Base-by-base conservation (phyloP, 1,284 basidiomycete genomes). In the Gomphus bonarii region DNA sequence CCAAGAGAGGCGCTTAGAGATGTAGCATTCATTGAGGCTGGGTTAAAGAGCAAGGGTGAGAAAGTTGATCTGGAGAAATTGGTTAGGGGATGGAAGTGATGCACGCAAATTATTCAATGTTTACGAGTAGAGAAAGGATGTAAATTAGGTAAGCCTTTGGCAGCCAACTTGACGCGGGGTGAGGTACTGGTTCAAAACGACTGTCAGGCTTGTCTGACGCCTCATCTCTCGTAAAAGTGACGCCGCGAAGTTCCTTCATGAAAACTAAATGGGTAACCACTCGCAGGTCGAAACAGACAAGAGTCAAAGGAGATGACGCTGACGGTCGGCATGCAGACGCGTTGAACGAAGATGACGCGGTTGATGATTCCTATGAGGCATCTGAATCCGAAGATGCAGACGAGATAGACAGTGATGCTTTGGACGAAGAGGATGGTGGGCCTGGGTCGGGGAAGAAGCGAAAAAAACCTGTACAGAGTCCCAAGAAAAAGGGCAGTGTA, bases 11-110 rank as follows among this genome's bases (percentile, higher is more conserved):
- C 87, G 25, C 70, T 93, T 58, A 72, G 73, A 61, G 89, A 92
- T 65, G 81, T 92, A 25, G 84, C 84, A 33, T 75, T 91, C 63
- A 84, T 92, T 61, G 73, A 93, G 70, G 88, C 85, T n/a, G 78
- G 79, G 40, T 72, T 92, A 69, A 81, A 76, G 47, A 89, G 86
- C 64, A 69, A 78, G 16, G 89, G 90, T 1, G 64, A 71, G 56
- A 66, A 78, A 50, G 73, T 88, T 9, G 79, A 85, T 65, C 70
- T 91, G 55, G 71, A 69, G 47, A 73, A 71, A 60, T 65, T 80
- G 28, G 53, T 64, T 25, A 59, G 48, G 35, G 59, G 50, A 33
- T 33, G 52, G 10, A 60, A 58, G 53, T 58, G 33, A 58, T 44
- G 44, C 20, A 18, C 10, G 16, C 43, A 20, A n/a, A 46, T 20